phyloP scores from a whole-genome alignment of 768 basidiomycete species.

The Leucosporidium scottii region DNA sequence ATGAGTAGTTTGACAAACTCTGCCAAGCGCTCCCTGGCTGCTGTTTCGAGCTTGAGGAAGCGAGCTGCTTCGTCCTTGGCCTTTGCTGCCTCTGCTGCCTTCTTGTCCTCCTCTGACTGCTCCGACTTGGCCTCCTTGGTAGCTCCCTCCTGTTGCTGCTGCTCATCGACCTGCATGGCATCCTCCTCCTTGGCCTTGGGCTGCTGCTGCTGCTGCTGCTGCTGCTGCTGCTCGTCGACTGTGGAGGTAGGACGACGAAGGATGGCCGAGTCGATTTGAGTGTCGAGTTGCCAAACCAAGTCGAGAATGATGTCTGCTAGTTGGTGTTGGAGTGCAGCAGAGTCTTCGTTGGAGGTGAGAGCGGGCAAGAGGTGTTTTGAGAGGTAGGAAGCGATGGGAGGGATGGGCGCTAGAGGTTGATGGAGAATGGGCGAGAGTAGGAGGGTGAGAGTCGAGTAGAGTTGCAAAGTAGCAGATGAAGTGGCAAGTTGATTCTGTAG shows the following conservation, averaged over 20 bases:
- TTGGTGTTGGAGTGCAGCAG: neutral
- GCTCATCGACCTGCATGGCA: neutral
- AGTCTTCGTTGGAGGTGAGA: neutral
- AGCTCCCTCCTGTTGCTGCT: neutral
- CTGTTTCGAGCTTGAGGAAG: conserved; percentile 50
- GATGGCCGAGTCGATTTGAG: conserved; percentile 52
- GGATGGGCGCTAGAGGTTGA: neutral
- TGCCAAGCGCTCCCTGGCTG: conserved; percentile 54
- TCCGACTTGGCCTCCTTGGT: neutral
- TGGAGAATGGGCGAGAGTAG: neutral
- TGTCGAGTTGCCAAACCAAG: conserved; percentile 72
- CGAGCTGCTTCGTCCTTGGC: too few species aligned
- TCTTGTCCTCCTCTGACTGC: neutral
- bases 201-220: neutral
- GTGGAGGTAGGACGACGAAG: neutral
- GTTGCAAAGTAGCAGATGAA: neutral
- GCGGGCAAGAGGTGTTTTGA: conserved; percentile 12
- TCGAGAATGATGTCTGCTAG: conserved; percentile 71
- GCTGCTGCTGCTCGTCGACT: neutral
- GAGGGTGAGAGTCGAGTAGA: neutral
- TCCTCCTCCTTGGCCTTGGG: neutral
- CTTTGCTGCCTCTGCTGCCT: too few species aligned
- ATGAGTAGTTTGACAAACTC: conserved; percentile 56
- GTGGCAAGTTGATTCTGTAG: neutral
- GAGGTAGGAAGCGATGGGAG: conserved; percentile 10